Evolutionary conservation across 2,329 filamentous ascomycete genomes (phyloP).

Genomic region (Colletotrichum kahawae): DNA sequence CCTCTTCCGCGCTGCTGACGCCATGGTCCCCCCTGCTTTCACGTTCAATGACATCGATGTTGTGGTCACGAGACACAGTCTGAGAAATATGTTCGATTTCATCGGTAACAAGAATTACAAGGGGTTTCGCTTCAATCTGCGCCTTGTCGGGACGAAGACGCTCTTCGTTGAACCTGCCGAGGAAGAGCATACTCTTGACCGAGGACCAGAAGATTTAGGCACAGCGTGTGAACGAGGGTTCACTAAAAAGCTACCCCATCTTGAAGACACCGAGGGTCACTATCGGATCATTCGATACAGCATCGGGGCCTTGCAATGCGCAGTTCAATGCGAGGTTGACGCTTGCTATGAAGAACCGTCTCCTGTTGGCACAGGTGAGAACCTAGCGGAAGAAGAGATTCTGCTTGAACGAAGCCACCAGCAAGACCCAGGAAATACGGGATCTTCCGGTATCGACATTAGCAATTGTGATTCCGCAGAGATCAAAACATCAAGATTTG

Average conservation of each 20-base stretch:
- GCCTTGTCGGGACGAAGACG: not conserved
- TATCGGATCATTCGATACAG: not conserved
- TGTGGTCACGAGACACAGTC: not conserved
- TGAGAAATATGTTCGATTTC: not conserved
- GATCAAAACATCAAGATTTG: not conserved
- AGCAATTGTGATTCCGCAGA: not conserved
- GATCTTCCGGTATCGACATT: not conserved
- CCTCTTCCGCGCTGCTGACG: not conserved
- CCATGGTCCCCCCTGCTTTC: not conserved
- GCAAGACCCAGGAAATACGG: not conserved
- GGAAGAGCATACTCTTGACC: not conserved
- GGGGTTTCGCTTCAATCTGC: not conserved
- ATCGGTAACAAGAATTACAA: not conserved
- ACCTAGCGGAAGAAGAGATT: not conserved
- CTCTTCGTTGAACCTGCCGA: not conserved
- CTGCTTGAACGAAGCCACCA: too few relatives aligned
- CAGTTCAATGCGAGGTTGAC: not conserved
- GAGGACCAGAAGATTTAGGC: not conserved
- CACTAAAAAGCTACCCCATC: not conserved
- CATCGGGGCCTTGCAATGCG: not conserved
- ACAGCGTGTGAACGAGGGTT: not conserved
- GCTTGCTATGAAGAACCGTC: not conserved
- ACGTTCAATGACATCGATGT: not conserved
- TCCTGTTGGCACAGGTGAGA: not conserved
- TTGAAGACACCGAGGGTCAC: not conserved